phyloP scores from a whole-genome alignment of 2,329 filamentous ascomycete genomes.

The Bertia moriformis region DNA sequence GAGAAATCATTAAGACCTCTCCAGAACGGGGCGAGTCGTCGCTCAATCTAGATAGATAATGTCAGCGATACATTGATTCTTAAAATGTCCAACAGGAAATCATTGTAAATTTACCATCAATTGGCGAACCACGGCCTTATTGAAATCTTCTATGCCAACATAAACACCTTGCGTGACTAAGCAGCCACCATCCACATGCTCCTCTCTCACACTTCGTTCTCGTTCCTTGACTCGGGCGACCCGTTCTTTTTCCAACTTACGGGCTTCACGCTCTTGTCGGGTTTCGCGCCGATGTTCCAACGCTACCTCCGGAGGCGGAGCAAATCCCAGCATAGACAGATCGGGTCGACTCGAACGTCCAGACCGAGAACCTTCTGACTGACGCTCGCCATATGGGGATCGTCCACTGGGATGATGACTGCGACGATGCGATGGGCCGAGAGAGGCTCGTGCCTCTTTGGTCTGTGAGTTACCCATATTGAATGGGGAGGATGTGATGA shows the following conservation, averaged over 20 bases:
- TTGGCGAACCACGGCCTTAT: conserved; percentile 73
- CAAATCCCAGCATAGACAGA: conserved; percentile 13
- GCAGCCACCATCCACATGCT: conserved; percentile 87
- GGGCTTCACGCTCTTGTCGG: conserved; percentile 77
- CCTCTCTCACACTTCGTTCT: conserved; percentile 77
- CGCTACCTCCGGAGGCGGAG: conserved; percentile 6
- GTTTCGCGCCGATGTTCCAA: conserved; percentile 59
- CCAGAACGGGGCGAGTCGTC: conserved; percentile 88
- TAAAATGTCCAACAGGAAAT: neutral
- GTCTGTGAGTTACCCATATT: conserved; percentile 1
- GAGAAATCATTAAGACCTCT: conserved; percentile 80
- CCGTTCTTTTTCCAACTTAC: conserved; percentile 71
- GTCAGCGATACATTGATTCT: conserved; percentile 7
- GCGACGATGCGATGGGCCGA: neutral
- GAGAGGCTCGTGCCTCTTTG: neutral
- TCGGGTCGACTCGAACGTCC: conserved; percentile 9
- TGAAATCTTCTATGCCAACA: conserved; percentile 83
- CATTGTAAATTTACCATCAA: conserved; percentile 61
- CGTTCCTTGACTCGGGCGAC: conserved; percentile 65
- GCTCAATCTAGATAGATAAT: conserved; percentile 60
- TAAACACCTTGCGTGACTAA: conserved; percentile 90
- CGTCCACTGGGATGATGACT: neutral
- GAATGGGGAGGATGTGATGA: no score
- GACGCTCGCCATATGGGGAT: neutral
- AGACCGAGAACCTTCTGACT: neutral